Conservation (phyloP, 2,329 filamentous ascomycete genomes). For the Aspergillus fumigatus region DNA sequence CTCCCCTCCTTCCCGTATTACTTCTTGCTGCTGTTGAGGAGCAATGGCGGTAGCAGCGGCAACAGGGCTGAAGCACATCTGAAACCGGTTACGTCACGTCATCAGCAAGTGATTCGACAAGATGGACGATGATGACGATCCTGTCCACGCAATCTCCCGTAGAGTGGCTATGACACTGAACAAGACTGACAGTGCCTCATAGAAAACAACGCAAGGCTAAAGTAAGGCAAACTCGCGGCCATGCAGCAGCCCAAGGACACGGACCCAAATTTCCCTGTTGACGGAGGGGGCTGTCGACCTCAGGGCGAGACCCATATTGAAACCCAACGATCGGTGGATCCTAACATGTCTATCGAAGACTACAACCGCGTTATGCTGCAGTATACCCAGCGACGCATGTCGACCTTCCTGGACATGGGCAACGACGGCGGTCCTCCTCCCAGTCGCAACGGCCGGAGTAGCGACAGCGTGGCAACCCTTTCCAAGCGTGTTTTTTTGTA, state of each 20-base stretch:
- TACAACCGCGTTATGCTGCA: conserved; percentile 37
- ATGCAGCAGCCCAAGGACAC: conserved; percentile 14
- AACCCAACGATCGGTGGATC: conserved; percentile 17
- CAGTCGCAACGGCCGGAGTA: conserved; percentile 28
- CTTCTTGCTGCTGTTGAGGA: background rate
- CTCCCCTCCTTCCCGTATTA: background rate
- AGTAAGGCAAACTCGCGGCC: conserved; percentile 11
- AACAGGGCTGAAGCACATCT: background rate
- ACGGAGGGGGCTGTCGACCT: conserved; percentile 15
- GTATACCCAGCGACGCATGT: conserved; percentile 36
- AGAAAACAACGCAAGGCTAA: conserved; percentile 6
- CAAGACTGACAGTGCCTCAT: background rate
- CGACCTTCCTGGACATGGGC: conserved; percentile 26
- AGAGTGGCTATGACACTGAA: background rate
- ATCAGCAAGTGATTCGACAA: background rate
- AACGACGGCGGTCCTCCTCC: conserved; percentile 12
- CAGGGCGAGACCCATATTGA: conserved; percentile 13
- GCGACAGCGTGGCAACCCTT: conserved; percentile 6
- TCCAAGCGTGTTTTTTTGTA: background rate
- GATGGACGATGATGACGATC: background rate
- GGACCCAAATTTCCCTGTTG: conserved; percentile 16
- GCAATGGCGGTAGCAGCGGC: background rate
- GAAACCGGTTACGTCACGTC: background rate
- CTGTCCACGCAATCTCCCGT: background rate
- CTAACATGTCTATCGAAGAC: conserved; percentile 30